Base-by-base conservation (phyloP, 306 rosid species). In the Gleditsia sinensis region DNA sequence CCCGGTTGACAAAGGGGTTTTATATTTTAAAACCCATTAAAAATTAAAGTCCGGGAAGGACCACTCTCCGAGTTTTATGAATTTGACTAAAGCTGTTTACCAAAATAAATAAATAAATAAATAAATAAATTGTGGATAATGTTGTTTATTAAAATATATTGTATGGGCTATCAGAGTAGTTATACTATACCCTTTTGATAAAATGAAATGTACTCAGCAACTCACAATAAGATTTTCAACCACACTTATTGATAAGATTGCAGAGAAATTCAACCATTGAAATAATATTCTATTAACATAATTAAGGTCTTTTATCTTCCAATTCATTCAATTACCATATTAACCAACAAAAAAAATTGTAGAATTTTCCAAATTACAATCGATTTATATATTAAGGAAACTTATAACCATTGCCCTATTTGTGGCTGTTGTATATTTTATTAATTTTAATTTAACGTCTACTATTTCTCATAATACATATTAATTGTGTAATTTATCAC, bases 221-320 rank as follows among this genome's bases (percentile, higher is more conserved):
- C 54, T 43, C 50, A 27, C 63, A 62, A 69, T 75, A 80, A 60
- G 33, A 80, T 75, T 75, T 62, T 69, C 48, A 75, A 75, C 48
- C 69, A 56, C 69, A 50, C 50, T 30, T 59, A 4, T 25, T 67
- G 58, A 67, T 74, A 59, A 67, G 67, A 50, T 50, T 50, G 40
- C 14, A 8, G 24, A 70, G 23, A 50, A 50, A n/a, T n/a, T n/a
- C n/a, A n/a, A 37, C 28, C 9, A 6, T 73, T 57, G 30, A 7
- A 65, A 5, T 7, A 43, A 48, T 45, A 8, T 27, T 5, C n/a
- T n/a, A n/a, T 27, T 56, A 6, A 7, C 9, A 56, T 2, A 4
- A n/a, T n/a, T n/a, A n/a, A n/a, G n/a, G n/a, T n/a, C n/a, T n/a
- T n/a, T n/a, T n/a, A n/a, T n/a, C n/a, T n/a, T n/a, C n/a, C n/a